phyloP scores from a whole-genome alignment of 2,329 filamentous ascomycete species.

The Exserohilum turcica region DNA sequence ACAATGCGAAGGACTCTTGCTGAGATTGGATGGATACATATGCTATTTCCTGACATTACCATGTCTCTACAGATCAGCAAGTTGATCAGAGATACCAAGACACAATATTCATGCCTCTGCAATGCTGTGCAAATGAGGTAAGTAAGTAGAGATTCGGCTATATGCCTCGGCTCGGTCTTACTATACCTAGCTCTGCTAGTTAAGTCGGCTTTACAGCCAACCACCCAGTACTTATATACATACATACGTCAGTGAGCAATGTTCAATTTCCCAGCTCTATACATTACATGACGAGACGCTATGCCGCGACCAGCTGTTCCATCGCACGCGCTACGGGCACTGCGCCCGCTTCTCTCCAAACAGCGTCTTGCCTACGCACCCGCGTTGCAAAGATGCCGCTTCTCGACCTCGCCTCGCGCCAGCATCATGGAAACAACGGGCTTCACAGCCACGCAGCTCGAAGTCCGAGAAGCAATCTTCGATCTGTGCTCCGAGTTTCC shows the following conservation, averaged over 20 bases:
- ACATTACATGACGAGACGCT: neutral
- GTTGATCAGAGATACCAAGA: neutral
- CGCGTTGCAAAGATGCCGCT: constrained; percentile 16
- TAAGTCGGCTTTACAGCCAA: constrained; percentile 9
- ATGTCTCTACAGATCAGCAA: neutral
- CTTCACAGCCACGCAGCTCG: constrained; percentile 74
- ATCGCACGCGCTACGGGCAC: neutral
- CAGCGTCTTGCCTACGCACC: too few relatives aligned
- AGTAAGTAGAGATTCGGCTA: neutral
- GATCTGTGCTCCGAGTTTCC: constrained; percentile 73
- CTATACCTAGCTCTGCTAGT: neutral
- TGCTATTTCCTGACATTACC: neutral
- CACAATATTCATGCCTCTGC: neutral
- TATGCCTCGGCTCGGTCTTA: neutral
- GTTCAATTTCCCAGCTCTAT: neutral
- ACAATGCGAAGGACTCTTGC: too few relatives aligned
- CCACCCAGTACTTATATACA: neutral
- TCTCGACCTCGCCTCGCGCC: constrained; percentile 37
- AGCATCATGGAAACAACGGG: constrained; percentile 73
- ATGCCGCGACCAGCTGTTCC: neutral
- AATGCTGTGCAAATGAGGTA: neutral
- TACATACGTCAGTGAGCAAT: neutral
- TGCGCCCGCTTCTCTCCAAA: neutral
- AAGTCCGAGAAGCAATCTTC: constrained; percentile 71
- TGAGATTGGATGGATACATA: too few relatives aligned